Evolutionary conservation across 257 asterid genomes (phyloP).

Genomic region (Capsicum rhomboideum): DNA sequence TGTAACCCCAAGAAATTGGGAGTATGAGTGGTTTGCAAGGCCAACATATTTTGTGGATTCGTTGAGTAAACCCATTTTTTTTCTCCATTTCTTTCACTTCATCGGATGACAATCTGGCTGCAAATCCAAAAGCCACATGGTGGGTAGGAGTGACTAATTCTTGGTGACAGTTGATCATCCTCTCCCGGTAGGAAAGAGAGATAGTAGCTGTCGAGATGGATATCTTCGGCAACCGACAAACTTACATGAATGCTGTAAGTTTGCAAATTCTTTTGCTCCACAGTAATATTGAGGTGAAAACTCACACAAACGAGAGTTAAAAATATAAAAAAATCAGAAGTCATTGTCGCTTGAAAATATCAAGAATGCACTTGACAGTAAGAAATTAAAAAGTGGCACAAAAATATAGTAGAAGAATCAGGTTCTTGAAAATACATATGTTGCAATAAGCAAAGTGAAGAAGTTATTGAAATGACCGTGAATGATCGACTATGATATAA

Average conservation of each 20-base stretch:
- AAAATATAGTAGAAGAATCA: too few relatives aligned
- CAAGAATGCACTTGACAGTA: too few relatives aligned
- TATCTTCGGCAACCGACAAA: too few relatives aligned
- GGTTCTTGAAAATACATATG: too few relatives aligned
- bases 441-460: too few relatives aligned
- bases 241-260: conserved; percentile 17
- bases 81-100: conserved; percentile 11
- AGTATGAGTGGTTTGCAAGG: conserved; percentile 10
- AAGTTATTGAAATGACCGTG: too few relatives aligned
- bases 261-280: neutral
- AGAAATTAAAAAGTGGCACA: too few relatives aligned
- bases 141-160: conserved; percentile 10
- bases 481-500: too few relatives aligned
- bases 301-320: too few relatives aligned
- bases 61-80: conserved; percentile 6
- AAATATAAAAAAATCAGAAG: too few relatives aligned
- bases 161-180: neutral
- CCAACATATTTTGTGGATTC: neutral
- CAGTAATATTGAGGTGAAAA: too few relatives aligned
- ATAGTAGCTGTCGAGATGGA: neutral
- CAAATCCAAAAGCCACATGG: conserved; percentile 12
- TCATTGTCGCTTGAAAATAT: too few relatives aligned
- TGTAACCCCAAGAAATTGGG: conserved; percentile 12
- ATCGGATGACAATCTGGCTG: conserved; percentile 1
- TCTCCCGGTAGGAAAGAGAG: neutral